Conservation (phyloP, 495 filamentous ascomycete genomes). For the Talaromyces wortmannii region DNA sequence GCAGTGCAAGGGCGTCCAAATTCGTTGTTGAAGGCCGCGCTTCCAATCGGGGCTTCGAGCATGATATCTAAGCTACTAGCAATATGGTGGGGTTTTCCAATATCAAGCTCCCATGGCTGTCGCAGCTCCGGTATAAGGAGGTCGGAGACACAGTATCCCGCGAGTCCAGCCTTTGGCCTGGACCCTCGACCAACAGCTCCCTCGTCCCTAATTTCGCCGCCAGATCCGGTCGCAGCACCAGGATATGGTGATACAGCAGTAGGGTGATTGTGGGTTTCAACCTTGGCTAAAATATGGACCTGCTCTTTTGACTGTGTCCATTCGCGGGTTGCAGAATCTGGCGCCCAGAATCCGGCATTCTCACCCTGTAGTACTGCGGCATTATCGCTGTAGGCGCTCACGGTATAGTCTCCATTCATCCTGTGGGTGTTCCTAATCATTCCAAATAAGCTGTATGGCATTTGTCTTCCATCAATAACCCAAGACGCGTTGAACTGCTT, state of each 20-base stretch:
- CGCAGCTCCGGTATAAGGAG: slow-evolving; percentile 74
- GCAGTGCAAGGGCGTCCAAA: slow-evolving; percentile 88
- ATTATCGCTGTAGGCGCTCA: slow-evolving; percentile 97
- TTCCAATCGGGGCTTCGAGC: slow-evolving; percentile 92
- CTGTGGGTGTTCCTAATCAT: slow-evolving; percentile 96
- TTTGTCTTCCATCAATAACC: slow-evolving; percentile 87
- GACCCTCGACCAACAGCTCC: slow-evolving; percentile 91
- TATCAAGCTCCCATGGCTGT: slow-evolving; percentile 84
- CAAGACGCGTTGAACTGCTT: slow-evolving; percentile 94
- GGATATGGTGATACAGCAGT: slow-evolving; percentile 84
- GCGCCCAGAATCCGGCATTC: slow-evolving; percentile 74
- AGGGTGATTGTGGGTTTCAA: slow-evolving; percentile 97
- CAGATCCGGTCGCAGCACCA: slow-evolving; percentile 88
- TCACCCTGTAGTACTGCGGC: slow-evolving; percentile 84
- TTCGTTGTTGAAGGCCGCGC: slow-evolving; percentile 94
- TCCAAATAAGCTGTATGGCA: slow-evolving; percentile 72
- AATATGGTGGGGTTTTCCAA: slow-evolving; percentile 86
- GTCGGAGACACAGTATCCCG: slow-evolving; percentile 91
- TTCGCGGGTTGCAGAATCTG: slow-evolving; percentile 71
- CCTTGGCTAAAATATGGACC: slow-evolving; percentile 86
- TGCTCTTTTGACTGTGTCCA: slow-evolving; percentile 85
- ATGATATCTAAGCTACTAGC: slow-evolving; percentile 93
- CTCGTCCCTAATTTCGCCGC: slow-evolving; percentile 92
- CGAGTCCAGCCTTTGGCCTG: slow-evolving; percentile 84
- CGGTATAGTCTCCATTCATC: slow-evolving; percentile 64